Percentiles rank a stretch among this genome's conserved stretches.
These are phyloP conservation scores for Schizopora paradoxa DNA, from an alignment of 1,284 basidiomycete genomes.

Conservation along the genomic window DNA sequence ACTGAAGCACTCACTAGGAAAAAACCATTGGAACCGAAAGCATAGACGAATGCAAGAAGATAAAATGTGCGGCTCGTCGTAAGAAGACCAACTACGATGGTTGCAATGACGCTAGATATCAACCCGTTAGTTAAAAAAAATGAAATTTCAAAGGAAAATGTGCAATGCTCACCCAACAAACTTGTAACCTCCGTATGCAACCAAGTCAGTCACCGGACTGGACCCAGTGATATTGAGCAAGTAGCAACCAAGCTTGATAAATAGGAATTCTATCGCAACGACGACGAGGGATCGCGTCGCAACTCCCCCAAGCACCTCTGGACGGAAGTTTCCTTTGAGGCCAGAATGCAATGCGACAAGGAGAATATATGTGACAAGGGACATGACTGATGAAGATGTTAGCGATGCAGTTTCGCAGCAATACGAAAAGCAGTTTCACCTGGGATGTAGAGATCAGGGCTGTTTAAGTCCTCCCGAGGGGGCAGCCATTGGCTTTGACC, in stretches of 20 bases:
- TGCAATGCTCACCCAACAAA: constrained; percentile 74
- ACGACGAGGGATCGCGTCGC: constrained; percentile 81
- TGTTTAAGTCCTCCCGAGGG: constrained; percentile 93
- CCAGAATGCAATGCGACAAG: constrained; percentile 83
- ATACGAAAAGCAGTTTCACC: constrained; percentile 44
- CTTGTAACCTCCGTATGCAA: constrained; percentile 93
- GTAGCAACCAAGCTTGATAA: constrained; percentile 90
- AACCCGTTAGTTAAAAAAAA: background rate
- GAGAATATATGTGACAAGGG: constrained; percentile 93
- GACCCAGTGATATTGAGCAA: constrained; percentile 79
- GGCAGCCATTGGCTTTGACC: constrained; percentile 79
- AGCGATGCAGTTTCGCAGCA: constrained; percentile 7
- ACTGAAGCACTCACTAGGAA: constrained; percentile 16
- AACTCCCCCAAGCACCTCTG: constrained; percentile 84
- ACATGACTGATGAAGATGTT: constrained; percentile 66
- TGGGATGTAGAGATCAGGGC: constrained; percentile 95
- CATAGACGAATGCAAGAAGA: constrained; percentile 48
- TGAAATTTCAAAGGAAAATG: background rate
- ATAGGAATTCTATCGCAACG: constrained; percentile 79
- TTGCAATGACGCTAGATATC: constrained; percentile 30
- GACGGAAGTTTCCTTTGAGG: constrained; percentile 80
- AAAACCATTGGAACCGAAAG: constrained; percentile 45
- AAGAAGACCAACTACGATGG: constrained; percentile 30
- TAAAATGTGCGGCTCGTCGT: constrained; percentile 40
- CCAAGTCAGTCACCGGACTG: constrained; percentile 65